Base-by-base conservation (phyloP, 2,329 filamentous ascomycete species). In the Botrytis elliptica region DNA sequence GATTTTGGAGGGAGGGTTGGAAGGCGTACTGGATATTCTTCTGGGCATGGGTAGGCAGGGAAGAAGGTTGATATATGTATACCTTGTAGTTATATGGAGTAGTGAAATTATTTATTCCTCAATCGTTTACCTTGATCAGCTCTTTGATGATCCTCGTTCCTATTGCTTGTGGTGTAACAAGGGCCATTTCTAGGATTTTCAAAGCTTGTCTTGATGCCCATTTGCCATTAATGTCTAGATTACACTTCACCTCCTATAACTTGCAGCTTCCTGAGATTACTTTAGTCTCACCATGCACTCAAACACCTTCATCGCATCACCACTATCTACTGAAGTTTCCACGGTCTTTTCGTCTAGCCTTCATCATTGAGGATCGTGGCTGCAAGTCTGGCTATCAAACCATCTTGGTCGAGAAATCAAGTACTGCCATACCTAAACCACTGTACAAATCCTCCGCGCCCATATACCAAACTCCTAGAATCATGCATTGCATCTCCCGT, bases 11-110 rank as follows among this genome's bases (percentile, higher is more conserved):
- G 55, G 25, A 46, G 36, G 55, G 57, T 63, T 42, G 33, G 57
- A 55, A 59, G 71, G 66, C 66, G 71, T 44, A 46, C 59, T 72
- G 71, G 63, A 49, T 60, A 72, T 69, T 40, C 16, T 49, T 52
- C 52, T 72, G 63, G 25, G 16, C 46, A 72, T 68, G 29, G 64
- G 22, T 49, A 22, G 64, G 44, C 22, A 25, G 64, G 52, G 52
- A 33, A n/a, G 63, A 25, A 44, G 42, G 38, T 63, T 44, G 38
- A 36, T 60, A 73, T 59, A 71, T 59, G 59, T 70, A 71, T 40
- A 40, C 66, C 29, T 44, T 72, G 71, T 69, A 60, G 40, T 72
- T 52, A 72, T 55, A 12, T 69, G 42, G 52, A 49, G 18, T 40
- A 44, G 40, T 57, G 49, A 69, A 38, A 52, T 49, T 69, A 72